Evolutionary conservation across 441 rosid species (phyloP), one percentile per base, ranked within the genome.

Genomic region (Daphne laureola): DNA sequence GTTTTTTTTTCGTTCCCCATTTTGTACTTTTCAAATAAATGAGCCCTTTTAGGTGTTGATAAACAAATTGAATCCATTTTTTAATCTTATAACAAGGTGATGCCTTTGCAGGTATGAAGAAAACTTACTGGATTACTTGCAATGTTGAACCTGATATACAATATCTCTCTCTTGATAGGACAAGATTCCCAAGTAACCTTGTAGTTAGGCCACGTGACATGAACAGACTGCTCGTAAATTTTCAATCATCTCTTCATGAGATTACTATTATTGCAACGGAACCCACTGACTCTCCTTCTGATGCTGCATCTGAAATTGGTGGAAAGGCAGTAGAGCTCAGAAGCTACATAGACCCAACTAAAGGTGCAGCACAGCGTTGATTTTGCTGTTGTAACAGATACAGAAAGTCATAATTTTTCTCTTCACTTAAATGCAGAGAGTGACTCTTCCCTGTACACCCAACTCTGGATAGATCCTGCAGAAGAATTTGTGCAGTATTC

Each of bases 191-290:
- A 0, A 93, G 95, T 73, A 72, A 69, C 70, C 64, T 93, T 45
- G 86, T 79, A 36, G 92, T 75, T 53, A 87, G 83, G 67, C 97
- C 97, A 59, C 86, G 80, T 41, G 95, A 76, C 67, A 76, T 93
- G 59, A 89, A 73, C 70, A 83, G 82, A 76, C 69, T 93, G 79
- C 95, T 84, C 26, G 81, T 71, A 42, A 89, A 83, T 71, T 87
- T 93, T 65, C 96, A 87, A 61, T 86, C 97, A 69, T 83, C 98
- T 51, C 98, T 93, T 69, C 97, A 84, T 68, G 98, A 93, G 78
- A 93, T 87, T 45, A 81, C 96, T 57, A 61, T 93, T 47, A 83
- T 93, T 58, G 90, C 97, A 50, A 93, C 98, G n/a, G 90, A 89
- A 58, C 76, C 77, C 26, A 61, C 66, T 45, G 74, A 80, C 26